Conservation (phyloP, 495 filamentous ascomycete genomes). For the Paragyromitra xinjiangensis region DNA sequence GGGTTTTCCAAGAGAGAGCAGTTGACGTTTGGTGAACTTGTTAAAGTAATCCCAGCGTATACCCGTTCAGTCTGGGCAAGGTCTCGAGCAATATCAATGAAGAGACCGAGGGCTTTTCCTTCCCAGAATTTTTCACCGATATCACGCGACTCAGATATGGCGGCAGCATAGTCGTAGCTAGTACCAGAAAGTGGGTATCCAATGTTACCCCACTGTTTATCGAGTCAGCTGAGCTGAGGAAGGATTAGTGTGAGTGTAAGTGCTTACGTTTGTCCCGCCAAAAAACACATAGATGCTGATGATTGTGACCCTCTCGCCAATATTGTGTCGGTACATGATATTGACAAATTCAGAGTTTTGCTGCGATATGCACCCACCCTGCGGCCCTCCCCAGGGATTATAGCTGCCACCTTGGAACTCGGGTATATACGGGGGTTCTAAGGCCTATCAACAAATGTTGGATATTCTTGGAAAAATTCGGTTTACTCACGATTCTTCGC, state of each 20-base stretch:
- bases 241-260: background rate
- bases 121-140: constrained; percentile 69
- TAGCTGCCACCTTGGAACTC: constrained; percentile 73
- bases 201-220: constrained; percentile 50
- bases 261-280: constrained; percentile 66
- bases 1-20: constrained; percentile 67
- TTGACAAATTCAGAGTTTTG: constrained; percentile 67
- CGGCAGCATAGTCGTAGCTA: constrained; percentile 70
- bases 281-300: constrained; percentile 66
- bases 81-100: constrained; percentile 66
- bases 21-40: constrained; percentile 62
- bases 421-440: constrained; percentile 67
- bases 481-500: constrained; percentile 45
- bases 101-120: constrained; percentile 68
- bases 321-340: constrained; percentile 64
- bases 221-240: background rate
- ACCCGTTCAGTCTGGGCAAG: constrained; percentile 63
- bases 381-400: constrained; percentile 69
- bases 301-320: constrained; percentile 62
- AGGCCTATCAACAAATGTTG: constrained; percentile 3
- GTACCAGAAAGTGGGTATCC: constrained; percentile 58
- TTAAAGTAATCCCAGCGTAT: constrained; percentile 60
- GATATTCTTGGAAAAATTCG: background rate
- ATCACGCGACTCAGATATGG: constrained; percentile 67
- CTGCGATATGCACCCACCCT: constrained; percentile 62